Conservation (phyloP, 176 grass and related monocot genomes). For the Oropetium thomaeum region DNA sequence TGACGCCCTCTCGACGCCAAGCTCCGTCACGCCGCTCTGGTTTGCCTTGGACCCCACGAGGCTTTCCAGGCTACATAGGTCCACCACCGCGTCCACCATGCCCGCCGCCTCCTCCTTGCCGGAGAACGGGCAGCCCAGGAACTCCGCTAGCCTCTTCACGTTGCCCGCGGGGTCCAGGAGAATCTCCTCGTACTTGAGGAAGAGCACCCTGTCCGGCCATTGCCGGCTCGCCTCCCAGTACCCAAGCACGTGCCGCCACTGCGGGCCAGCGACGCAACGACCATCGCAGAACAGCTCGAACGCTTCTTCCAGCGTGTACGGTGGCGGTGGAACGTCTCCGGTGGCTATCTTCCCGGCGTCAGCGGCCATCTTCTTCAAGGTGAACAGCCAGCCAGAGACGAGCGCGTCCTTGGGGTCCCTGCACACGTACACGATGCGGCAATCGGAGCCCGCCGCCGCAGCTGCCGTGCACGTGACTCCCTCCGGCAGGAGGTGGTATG, state of each 20-base stretch:
- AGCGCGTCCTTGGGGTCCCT: not conserved
- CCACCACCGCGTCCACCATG: not conserved
- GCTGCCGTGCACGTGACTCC: not conserved
- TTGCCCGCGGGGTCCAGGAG: not conserved
- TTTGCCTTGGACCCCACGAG: not conserved
- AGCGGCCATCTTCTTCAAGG: not conserved
- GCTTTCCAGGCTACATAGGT: not conserved
- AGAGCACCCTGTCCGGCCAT: not conserved
- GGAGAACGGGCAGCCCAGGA: not conserved
- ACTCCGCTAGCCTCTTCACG: not conserved
- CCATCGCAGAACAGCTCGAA: not conserved
- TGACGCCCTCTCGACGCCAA: not conserved
- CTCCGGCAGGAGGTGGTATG: conserved; percentile 3
- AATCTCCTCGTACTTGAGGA: conserved; percentile 31
- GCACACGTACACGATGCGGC: conserved; percentile 9
- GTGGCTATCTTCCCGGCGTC: not conserved
- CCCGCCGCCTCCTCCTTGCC: not conserved
- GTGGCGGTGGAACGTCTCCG: not conserved
- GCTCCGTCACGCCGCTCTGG: not conserved
- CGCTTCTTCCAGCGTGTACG: not conserved
- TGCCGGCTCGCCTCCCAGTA: conserved; percentile 13
- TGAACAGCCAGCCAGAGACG: not conserved
- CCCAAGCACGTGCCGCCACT: not conserved
- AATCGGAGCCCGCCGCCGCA: too few relatives aligned
- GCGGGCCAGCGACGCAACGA: not conserved